Conservation (phyloP, 805 yeast genomes). For the Sugiyamaella chiloensis region DNA sequence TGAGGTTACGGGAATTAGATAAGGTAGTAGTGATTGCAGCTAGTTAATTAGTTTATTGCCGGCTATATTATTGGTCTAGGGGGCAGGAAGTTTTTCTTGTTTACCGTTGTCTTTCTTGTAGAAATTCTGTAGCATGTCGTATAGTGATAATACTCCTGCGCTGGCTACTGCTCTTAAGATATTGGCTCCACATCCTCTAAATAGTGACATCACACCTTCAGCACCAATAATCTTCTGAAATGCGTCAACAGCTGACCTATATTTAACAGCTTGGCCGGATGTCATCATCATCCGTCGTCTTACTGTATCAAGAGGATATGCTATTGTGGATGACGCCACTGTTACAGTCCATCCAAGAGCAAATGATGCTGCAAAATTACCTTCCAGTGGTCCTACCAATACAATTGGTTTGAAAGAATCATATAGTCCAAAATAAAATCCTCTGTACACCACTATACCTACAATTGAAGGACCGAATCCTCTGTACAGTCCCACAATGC, state of each 20-base stretch:
- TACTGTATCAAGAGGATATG: conserved; percentile 98
- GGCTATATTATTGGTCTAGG: no score
- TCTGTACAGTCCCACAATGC: conserved; percentile 98
- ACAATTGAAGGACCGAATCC: conserved; percentile 98
- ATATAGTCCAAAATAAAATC: conserved; percentile 96
- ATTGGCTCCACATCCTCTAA: conserved; percentile 99
- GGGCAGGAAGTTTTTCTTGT: neutral
- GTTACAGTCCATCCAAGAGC: conserved; percentile 96
- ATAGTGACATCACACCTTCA: conserved; percentile 89
- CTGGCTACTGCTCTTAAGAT: conserved; percentile 99
- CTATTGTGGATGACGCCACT: conserved; percentile 97
- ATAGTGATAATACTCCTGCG: conserved; percentile 98
- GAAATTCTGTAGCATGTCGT: conserved; percentile 83
- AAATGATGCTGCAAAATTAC: conserved; percentile 93
- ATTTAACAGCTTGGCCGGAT: conserved; percentile 97
- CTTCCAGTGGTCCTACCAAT: conserved; percentile 90
- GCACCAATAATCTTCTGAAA: conserved; percentile 89
- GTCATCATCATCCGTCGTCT: conserved; percentile 99
- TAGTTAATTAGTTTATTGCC: no score
- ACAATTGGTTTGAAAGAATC: conserved; percentile 95
- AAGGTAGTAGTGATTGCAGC: no score
- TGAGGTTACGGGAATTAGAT: no score
- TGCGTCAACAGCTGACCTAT: conserved; percentile 92
- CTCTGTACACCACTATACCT: conserved; percentile 98
- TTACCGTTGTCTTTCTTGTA: neutral